Base-by-base conservation (phyloP, 2,329 filamentous ascomycete species). In the Tolypocladium ovalisporum region DNA sequence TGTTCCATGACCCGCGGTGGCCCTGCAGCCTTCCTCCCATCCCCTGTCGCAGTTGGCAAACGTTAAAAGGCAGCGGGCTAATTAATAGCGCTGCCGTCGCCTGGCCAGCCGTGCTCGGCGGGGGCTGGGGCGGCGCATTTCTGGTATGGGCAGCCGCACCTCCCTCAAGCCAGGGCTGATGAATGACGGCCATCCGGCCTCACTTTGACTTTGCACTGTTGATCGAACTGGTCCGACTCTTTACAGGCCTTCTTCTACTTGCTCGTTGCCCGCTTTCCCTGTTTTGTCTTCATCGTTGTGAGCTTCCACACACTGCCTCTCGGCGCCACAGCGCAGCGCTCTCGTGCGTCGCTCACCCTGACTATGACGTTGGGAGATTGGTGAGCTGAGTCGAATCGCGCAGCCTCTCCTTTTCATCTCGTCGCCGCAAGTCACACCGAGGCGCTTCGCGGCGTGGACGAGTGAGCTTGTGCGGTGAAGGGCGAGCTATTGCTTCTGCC, bases 101-200 rank as follows among this genome's bases (percentile, higher is more conserved):
- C 67, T 61, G 66, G 67, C 58, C 67, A 69, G 66, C 58, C 51
- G 27, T 53, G 58, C 57, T 42, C 17, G 10, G 55, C 54, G 57
- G 64, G 63, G 63, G 60, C 60, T 63, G 62, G 63, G 59, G 22
- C 44, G 24, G 44, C 44, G 44, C 44, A 49, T 19, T 29, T 19
- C 44, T 49, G 44, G 15, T 17, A 32, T 32, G 44, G n/a, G 27
- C 27, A 12, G 44, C 44, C 10, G 22, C 19, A 32, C 27, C 27
- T 49, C 44, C 44, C 44, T 49, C 22, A 3, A 15, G 40, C 22
- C 44, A 27, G 13, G 24, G 44, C 44, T 49, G 27, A 32, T 19
- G 7, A 15, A 47, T 3, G 44, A 47, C 44, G 24, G 24, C 44
- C 7, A 17, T 27, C 8, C 15, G 15, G 47, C 47, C 47, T 51